Conservation (phyloP, 192 early-diverging fungal genomes). For the Chytriomyces hyalinus region DNA sequence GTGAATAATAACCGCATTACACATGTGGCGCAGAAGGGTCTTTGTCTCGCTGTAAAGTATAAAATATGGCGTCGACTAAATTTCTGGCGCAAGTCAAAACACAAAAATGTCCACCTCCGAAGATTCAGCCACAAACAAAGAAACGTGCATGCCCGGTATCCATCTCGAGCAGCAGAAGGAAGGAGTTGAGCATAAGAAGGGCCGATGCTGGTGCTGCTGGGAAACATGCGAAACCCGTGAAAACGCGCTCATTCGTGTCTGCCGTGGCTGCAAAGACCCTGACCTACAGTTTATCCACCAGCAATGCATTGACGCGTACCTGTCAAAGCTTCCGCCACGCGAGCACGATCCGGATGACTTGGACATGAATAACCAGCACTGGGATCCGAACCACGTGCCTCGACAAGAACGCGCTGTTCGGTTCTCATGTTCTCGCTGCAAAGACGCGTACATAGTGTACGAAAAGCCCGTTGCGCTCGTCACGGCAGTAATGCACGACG, state of each 20-base stretch:
- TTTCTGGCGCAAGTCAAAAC: no score
- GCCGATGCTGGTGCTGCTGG: slow-evolving; percentile 40
- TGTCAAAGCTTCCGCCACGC: slow-evolving; percentile 28
- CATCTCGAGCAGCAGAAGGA: neutral
- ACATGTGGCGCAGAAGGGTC: slow-evolving; percentile 69
- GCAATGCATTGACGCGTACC: slow-evolving; percentile 39
- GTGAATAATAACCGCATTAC: slow-evolving; percentile 58
- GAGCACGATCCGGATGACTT: neutral
- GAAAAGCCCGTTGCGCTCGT: neutral
- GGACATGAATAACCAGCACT: neutral
- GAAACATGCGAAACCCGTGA: slow-evolving; percentile 3
- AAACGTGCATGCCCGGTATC: neutral
- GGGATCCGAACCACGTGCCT: neutral
- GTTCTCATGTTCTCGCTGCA: neutral
- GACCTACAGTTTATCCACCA: slow-evolving; percentile 46
- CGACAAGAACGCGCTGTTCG: neutral
- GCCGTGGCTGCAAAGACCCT: slow-evolving; percentile 43
- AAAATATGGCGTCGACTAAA: no score
- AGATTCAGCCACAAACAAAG: neutral
- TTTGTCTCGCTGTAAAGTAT: slow-evolving; percentile 32
- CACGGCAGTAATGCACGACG: neutral
- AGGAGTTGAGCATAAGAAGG: neutral
- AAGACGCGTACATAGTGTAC: neutral
- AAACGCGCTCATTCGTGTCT: slow-evolving; percentile 38
- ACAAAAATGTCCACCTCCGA: no score